A percentile compares a stretch with the other conserved stretches of the same genome.
These are phyloP conservation scores for Saccharomycopsis capsularis DNA, from an alignment of 805 yeast species.

Conservation along the genomic window DNA sequence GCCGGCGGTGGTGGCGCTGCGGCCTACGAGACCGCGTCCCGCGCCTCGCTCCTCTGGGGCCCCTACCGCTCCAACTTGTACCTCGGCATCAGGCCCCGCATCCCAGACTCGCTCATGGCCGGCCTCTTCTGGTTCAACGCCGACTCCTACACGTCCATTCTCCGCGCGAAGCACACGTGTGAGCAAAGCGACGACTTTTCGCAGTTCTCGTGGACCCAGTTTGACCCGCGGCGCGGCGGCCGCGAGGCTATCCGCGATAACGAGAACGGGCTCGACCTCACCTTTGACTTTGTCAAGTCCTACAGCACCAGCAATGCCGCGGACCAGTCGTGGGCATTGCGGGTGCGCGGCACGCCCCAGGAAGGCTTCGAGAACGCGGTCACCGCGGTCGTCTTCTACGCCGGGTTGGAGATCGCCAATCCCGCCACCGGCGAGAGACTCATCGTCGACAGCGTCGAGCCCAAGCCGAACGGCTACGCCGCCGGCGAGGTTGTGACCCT, in stretches of 20 bases:
- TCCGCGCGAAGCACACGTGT: conserved; percentile 62
- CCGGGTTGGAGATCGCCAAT: conserved; percentile 55
- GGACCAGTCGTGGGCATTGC: conserved; percentile 68
- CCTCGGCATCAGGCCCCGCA: conserved; percentile 76
- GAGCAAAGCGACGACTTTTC: conserved; percentile 64
- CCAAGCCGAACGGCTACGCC: conserved; percentile 27
- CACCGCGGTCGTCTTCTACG: conserved; percentile 68
- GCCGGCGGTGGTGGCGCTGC: too few species aligned
- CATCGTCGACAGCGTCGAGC: conserved; percentile 32
- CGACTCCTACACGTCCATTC: conserved; percentile 47
- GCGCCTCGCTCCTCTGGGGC: conserved; percentile 73
- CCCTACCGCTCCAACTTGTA: conserved; percentile 86
- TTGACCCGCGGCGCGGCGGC: conserved; percentile 88
- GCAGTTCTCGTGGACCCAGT: conserved; percentile 78
- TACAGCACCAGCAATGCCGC: conserved; percentile 40
- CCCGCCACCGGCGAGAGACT: conserved; percentile 24
- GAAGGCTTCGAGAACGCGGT: conserved; percentile 40
- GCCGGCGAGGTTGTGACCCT: conserved; percentile 35
- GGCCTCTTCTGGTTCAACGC: conserved; percentile 88
- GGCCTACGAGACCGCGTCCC: conserved; percentile 32
- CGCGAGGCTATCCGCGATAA: conserved; percentile 64
- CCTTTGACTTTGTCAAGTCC: conserved; percentile 66
- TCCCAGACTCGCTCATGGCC: conserved; percentile 65
- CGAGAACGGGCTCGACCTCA: conserved; percentile 53
- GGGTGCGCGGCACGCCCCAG: conserved; percentile 59